Percentiles rank a stretch among this genome's conserved stretches.
phyloP scores from a whole-genome alignment of 495 filamentous ascomycete genomes.

The Hypoxylon subgilvum region DNA sequence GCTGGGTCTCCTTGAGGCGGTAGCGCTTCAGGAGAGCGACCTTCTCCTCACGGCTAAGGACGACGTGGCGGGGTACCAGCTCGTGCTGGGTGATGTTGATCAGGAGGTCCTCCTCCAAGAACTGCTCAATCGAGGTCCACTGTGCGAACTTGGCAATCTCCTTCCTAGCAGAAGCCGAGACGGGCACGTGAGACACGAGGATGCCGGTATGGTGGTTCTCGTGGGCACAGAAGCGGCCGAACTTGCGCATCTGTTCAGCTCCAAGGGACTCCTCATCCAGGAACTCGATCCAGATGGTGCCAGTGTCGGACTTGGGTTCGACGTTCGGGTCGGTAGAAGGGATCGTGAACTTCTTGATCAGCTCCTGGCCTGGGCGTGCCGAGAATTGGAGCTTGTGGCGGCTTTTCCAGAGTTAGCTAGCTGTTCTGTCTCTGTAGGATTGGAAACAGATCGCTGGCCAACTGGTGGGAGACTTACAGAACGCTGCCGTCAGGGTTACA shows the following conservation, averaged over 20 bases:
- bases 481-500: conserved; percentile 70
- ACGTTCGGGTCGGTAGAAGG: conserved; percentile 67
- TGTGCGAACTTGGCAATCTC: conserved; percentile 72
- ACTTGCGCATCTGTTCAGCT: conserved; percentile 87
- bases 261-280: conserved; percentile 72
- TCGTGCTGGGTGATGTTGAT: conserved; percentile 99
- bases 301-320: conserved; percentile 72
- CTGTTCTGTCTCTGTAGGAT: neutral
- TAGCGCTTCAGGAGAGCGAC: conserved; percentile 80
- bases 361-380: conserved; percentile 76
- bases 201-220: conserved; percentile 88
- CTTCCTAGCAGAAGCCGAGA: conserved; percentile 84
- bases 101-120: conserved; percentile 91
- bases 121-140: conserved; percentile 84
- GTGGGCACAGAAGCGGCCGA: conserved; percentile 77
- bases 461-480: conserved; percentile 59
- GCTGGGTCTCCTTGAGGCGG: conserved; percentile 93
- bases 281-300: conserved; percentile 94
- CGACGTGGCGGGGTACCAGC: conserved; percentile 90
- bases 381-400: conserved; percentile 85
- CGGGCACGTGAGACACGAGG: conserved; percentile 78
- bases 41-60: conserved; percentile 91
- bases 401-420: conserved; percentile 57
- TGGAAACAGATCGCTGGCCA: neutral
- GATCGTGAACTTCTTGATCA: conserved; percentile 82